Evolutionary conservation across 176 grass and related monocot genomes (phyloP), one percentile per base, ranked within the genome.

Genomic region (Saccharum officinarum): DNA sequence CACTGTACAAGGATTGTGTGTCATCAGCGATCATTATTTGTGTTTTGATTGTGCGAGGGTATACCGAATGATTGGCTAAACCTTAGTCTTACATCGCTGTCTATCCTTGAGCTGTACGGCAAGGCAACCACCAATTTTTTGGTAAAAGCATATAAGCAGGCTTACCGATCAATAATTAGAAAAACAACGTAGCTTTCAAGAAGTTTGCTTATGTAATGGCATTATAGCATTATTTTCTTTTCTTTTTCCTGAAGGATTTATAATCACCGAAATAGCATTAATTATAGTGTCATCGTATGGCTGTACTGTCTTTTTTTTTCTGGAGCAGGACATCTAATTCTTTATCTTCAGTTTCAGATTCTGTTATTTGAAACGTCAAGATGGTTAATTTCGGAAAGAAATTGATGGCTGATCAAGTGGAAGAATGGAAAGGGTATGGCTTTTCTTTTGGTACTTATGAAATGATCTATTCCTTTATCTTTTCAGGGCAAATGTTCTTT

Each of bases 341-440:
- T 80, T 80, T 62, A 2, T 79, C 8, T 74, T 83, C 67, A 33
- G 28, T 62, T 83, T 69, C 28, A 36, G 22, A 39, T 67, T 33
- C 80, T 63, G 68, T 12, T 50, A 42, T 46, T 87, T 87, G 69
- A 90, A 67, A 83, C 38, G 16, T 1, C 80, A 92, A 83, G 80
- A 97, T 97, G 94, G 94, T 97, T 50, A 97, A 97, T 73, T 94
- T 97, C 25, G 94, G 92, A 71, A 97, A 97, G 86, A 94, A 82
- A 83, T 83, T 97, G 77, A 83, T 73, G 86, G 86, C 64, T 46
- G 90, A 94, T 90, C 92, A 94, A 71, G 90, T 91, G 59, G 80
- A 94, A 63, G 94, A 94, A 79, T 97, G 94, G 94, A 97, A 94
- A 85, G 85, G 54, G 94, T 97, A 86, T 77, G 42, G 0, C 1